These are phyloP conservation scores for Mycena sanguinolenta DNA, from an alignment of 768 basidiomycete species.

Conservation along the genomic window DNA sequence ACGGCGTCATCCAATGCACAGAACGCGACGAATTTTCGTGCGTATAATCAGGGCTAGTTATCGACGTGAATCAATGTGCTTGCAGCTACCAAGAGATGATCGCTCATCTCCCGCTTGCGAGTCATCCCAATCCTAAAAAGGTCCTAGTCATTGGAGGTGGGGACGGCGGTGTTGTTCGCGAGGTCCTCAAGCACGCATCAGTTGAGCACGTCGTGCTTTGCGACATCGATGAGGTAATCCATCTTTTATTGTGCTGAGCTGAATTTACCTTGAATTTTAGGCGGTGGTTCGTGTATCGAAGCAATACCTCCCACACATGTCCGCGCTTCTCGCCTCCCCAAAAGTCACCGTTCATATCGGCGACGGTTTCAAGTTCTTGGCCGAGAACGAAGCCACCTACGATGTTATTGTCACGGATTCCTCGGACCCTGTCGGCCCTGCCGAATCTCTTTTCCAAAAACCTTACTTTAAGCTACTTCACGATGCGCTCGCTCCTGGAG, in stretches of 20 bases:
- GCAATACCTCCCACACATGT: slow-evolving; percentile 94
- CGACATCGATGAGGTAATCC: slow-evolving; percentile 93
- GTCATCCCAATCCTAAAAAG: slow-evolving; percentile 95
- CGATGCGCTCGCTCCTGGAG: slow-evolving; percentile 89
- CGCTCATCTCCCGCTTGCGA: slow-evolving; percentile 94
- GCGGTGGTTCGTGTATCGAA: slow-evolving; percentile 97
- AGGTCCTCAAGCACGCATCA: slow-evolving; percentile 93
- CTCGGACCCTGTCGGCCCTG: slow-evolving; percentile 97
- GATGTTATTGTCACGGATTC: slow-evolving; percentile 99
- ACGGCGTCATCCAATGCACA: slow-evolving; percentile 96
- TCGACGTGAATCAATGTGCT: slow-evolving; percentile 18
- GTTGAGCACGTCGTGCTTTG: slow-evolving; percentile 95
- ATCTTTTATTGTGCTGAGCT: neutral
- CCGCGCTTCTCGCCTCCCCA: slow-evolving; percentile 80
- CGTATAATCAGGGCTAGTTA: slow-evolving; percentile 47
- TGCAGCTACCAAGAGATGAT: slow-evolving; percentile 99
- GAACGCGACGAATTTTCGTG: slow-evolving; percentile 99
- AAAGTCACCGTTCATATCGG: slow-evolving; percentile 90
- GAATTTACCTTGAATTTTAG: slow-evolving; percentile 51
- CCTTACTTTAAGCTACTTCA: slow-evolving; percentile 96
- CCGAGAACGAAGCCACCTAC: slow-evolving; percentile 87
- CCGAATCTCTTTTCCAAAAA: slow-evolving; percentile 93
- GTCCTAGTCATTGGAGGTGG: slow-evolving; percentile 99
- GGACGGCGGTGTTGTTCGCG: slow-evolving; percentile 97
- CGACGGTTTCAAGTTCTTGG: slow-evolving; percentile 97